Evolutionary conservation across 108 stramenopile species (phyloP).

Genomic region (Asterionellopsis glacialis): DNA sequence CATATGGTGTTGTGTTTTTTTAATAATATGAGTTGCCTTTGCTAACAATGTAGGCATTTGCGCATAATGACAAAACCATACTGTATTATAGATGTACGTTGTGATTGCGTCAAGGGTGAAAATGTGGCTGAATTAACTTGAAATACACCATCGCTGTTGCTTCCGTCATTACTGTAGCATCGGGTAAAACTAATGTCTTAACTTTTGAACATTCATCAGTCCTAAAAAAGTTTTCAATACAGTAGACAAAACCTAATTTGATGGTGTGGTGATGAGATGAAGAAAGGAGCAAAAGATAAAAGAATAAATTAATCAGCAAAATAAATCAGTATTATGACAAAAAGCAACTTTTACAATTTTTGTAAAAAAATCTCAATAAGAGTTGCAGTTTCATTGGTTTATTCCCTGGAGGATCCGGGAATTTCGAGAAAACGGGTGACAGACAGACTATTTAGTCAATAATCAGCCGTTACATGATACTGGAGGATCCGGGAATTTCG

Average conservation of each 20-base stretch:
- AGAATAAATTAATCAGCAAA: not conserved
- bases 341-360: not conserved
- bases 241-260: constrained; percentile 21
- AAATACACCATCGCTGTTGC: constrained; percentile 4
- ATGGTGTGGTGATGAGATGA: not conserved
- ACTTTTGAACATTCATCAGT: constrained; percentile 47
- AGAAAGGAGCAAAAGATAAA: not conserved
- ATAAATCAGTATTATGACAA: not conserved
- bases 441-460: too few relatives aligned
- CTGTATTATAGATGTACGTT: constrained; percentile 76
- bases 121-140: constrained; percentile 60
- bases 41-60: constrained; percentile 51
- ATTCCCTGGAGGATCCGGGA: too few relatives aligned
- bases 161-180: not conserved
- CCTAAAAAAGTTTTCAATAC: constrained; percentile 74
- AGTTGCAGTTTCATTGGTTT: constrained; percentile 31
- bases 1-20: constrained; percentile 42
- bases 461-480: too few relatives aligned
- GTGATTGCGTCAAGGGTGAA: constrained; percentile 39
- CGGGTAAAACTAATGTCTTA: not conserved
- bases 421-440: too few relatives aligned
- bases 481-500: too few relatives aligned
- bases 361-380: not conserved
- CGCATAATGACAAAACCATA: constrained; percentile 68
- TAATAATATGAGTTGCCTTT: constrained; percentile 48